Percentiles rank a stretch among this genome's conserved stretches.
Evolutionary conservation across 306 rosid genomes (phyloP).

Genomic region (Trifolium subterraneum): DNA sequence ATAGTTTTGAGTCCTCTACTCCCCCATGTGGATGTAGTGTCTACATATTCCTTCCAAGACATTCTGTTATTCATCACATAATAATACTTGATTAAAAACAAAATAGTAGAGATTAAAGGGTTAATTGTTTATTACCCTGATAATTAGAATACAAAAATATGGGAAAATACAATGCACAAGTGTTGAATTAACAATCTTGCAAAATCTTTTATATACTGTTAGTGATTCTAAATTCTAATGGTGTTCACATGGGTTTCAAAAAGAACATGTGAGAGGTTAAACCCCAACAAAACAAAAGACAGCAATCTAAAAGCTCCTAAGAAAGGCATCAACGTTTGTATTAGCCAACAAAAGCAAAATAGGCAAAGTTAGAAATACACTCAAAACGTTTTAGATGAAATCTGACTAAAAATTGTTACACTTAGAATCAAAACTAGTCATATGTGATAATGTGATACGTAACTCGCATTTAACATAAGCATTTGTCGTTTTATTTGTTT

Average conservation of each 20-base stretch:
- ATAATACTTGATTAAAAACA: conserved; percentile 33
- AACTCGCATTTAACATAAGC: no score
- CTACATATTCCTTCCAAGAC: conserved; percentile 48
- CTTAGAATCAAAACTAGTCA: no score
- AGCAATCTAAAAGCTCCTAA: no score
- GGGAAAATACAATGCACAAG: neutral
- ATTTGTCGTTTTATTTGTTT: no score
- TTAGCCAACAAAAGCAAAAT: no score
- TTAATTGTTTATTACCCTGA: neutral
- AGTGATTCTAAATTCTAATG: neutral
- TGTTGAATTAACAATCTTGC: conserved; percentile 1
- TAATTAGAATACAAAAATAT: neutral
- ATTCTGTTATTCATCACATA: conserved; percentile 47
- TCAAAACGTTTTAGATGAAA: no score
- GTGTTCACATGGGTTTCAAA: conserved; percentile 45
- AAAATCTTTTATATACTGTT: neutral
- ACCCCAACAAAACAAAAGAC: no score
- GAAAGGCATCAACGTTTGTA: no score
- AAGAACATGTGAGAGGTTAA: conserved; percentile 28
- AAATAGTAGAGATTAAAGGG: conserved; percentile 4
- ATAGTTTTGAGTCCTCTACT: conserved; percentile 29
- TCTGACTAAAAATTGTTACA: no score
- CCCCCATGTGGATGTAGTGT: conserved; percentile 48
- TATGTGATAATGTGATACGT: no score
- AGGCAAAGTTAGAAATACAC: no score